A percentile compares a stretch with the other conserved stretches of the same genome.
phyloP scores from a whole-genome alignment of 2,329 filamentous ascomycete species.

The Clonostachys rosea region DNA sequence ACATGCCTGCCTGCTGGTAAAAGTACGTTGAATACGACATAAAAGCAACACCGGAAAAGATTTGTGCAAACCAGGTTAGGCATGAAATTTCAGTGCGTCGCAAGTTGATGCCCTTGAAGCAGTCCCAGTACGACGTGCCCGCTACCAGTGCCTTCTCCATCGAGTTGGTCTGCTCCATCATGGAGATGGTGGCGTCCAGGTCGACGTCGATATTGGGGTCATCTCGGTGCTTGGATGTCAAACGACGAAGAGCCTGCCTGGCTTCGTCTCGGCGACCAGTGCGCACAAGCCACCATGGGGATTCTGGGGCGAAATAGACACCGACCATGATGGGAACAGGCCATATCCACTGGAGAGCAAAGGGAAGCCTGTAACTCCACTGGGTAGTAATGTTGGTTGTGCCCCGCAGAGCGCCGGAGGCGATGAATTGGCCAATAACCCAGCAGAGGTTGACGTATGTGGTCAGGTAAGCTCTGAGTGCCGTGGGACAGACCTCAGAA shows the following conservation, averaged over 20 bases:
- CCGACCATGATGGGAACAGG: conserved; percentile 15
- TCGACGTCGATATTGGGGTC: conserved; percentile 3
- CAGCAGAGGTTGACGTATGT: conserved; percentile 3
- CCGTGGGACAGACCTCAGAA: conserved; percentile 19
- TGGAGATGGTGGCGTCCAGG: conserved; percentile 36
- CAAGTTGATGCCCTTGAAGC: conserved; percentile 36
- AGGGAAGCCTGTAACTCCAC: conserved; percentile 28
- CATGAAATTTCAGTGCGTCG: conserved; percentile 33
- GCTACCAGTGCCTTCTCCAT: conserved; percentile 28
- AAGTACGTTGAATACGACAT: conserved; percentile 33
- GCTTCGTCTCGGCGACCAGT: conserved; percentile 40
- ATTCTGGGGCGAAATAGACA: conserved; percentile 19
- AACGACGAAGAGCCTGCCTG: conserved; percentile 45
- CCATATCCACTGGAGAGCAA: conserved; percentile 27
- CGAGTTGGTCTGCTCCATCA: conserved; percentile 52
- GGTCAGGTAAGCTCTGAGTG: conserved; percentile 23
- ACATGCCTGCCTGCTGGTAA: conserved; percentile 32
- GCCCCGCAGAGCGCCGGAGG: conserved; percentile 27
- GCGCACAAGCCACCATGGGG: conserved; percentile 19
- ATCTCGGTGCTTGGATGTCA: conserved; percentile 37
- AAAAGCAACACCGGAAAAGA: conserved; percentile 22
- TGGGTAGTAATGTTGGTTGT: conserved; percentile 9
- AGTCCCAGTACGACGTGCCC: conserved; percentile 28
- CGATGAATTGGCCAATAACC: conserved; percentile 29
- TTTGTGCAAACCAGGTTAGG: conserved; percentile 26